Evolutionary conservation across 805 yeast genomes (phyloP), one percentile per base, ranked within the genome.

Genomic region (Cyberlindnera euphorbiae): DNA sequence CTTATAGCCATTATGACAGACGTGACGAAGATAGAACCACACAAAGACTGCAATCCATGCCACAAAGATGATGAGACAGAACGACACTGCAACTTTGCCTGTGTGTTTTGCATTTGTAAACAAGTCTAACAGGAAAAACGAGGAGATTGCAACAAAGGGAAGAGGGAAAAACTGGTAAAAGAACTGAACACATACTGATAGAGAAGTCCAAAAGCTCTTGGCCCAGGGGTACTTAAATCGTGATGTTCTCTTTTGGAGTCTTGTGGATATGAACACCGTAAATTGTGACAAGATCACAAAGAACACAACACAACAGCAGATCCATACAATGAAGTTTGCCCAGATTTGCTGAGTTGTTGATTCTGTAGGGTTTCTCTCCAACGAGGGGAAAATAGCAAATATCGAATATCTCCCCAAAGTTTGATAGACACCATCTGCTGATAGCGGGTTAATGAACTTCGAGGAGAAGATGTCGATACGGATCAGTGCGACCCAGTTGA

Each of bases 401-500:
- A 41, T n/a, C 17, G 39, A 34, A 15, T 25, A 32, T 8, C 39
- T 21, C 3, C 42, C 45, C 13, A 36, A 19, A 8, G 76, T 69
- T 28, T 62, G 51, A 41, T 71, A 69, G 15, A 72, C 61, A 42
- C 66, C 64, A 36, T 63, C 69, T 8, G 35, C 42, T 8, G 43
- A 30, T 18, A 45, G 38, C 9, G 38, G 35, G 19, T 38, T 41
- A 13, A 35, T 36, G 19, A 33, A 43, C 8, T 36, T 33, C 5
- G 36, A 28, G 3, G 44, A 32, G 33, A 42, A 39, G 10, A 50
- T 28, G 24, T 50, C 52, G 22, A 40, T 34, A 15, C 47, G 37
- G 32, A 77, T 53, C n/a, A 80, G 56, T 1, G 77, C 72, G 28
- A 71, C 60, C 86, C 86, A 79, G 13, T 73, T 56, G 14, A 74